A percentile compares a stretch with the other conserved stretches of the same genome.
Evolutionary conservation across 2,329 filamentous ascomycete genomes (phyloP).

Genomic region (Ophiostoma sp.): DNA sequence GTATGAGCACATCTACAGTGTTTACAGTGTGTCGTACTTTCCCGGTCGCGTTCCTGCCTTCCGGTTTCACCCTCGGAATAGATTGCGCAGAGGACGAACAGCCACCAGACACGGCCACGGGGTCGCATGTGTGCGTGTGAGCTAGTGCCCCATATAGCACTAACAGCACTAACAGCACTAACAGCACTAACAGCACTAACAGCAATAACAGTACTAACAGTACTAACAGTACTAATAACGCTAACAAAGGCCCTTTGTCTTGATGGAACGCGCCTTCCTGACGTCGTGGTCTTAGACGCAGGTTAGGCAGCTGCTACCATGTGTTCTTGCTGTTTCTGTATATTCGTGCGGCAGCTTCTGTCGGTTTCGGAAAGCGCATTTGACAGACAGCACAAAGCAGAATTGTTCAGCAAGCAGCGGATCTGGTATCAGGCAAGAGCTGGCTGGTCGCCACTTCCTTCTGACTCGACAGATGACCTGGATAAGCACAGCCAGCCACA

Average conservation of each 20-base stretch:
- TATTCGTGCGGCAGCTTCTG: not conserved
- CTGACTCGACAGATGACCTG: conserved; percentile 1
- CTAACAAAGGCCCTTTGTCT: conserved; percentile 4
- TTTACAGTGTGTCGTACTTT: not conserved
- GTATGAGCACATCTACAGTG: not conserved
- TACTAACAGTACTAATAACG: not conserved
- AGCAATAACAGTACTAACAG: too few species aligned
- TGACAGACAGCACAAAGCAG: not conserved
- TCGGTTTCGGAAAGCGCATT: conserved; percentile 1
- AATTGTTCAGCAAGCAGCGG: not conserved
- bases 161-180: too few species aligned
- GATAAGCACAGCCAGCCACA: not conserved
- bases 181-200: not conserved
- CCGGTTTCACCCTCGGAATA: conserved; percentile 12
- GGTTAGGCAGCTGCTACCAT: not conserved
- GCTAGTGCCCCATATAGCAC: conserved; percentile 1
- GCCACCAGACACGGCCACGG: conserved; percentile 11
- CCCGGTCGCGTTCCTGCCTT: conserved; percentile 8
- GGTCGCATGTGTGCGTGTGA: not conserved
- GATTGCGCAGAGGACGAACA: conserved; percentile 3
- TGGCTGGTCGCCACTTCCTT: not conserved
- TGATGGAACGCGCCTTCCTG: not conserved
- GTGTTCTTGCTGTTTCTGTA: conserved; percentile 9
- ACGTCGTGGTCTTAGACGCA: not conserved
- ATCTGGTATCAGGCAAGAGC: not conserved